These are phyloP conservation scores for Oldenlandia corymbosa DNA, from an alignment of 257 asterid species.

Conservation along the genomic window DNA sequence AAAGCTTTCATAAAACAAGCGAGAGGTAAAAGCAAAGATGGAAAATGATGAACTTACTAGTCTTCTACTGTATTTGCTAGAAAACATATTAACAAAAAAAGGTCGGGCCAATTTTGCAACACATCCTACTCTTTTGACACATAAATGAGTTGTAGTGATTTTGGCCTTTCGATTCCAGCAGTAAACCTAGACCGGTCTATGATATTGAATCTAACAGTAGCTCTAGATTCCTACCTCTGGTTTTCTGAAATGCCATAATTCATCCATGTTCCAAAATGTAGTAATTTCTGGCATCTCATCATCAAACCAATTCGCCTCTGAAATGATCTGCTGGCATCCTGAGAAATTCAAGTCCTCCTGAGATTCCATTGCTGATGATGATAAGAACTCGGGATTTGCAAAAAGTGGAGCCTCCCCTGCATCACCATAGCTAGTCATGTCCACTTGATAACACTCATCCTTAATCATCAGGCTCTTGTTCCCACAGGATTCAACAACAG, in stretches of 20 bases:
- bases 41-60: not conserved
- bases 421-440: constrained; percentile 20
- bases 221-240: constrained; percentile 22
- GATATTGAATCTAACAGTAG: not conserved
- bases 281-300: constrained; percentile 34
- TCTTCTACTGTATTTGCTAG: not conserved
- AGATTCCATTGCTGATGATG: constrained; percentile 29
- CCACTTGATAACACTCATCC: constrained; percentile 37
- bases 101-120: constrained; percentile 1
- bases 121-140: not conserved
- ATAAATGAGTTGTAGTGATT: constrained; percentile 7
- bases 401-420: constrained; percentile 11
- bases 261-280: constrained; percentile 55
- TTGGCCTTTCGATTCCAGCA: not conserved
- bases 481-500: constrained; percentile 13
- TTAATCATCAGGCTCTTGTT: constrained; percentile 7
- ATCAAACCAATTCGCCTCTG: constrained; percentile 41
- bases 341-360: constrained; percentile 21
- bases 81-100: constrained; percentile 5
- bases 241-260: constrained; percentile 51
- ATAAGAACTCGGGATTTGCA: constrained; percentile 18
- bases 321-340: constrained; percentile 44
- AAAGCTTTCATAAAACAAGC: too few relatives aligned
- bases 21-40: not conserved
- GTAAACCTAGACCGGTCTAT: constrained; percentile 1